Evolutionary conservation across 225 moss, liverwort and hornwort species (phyloP).

Genomic region (Rhytidiadelphus loreus): DNA sequence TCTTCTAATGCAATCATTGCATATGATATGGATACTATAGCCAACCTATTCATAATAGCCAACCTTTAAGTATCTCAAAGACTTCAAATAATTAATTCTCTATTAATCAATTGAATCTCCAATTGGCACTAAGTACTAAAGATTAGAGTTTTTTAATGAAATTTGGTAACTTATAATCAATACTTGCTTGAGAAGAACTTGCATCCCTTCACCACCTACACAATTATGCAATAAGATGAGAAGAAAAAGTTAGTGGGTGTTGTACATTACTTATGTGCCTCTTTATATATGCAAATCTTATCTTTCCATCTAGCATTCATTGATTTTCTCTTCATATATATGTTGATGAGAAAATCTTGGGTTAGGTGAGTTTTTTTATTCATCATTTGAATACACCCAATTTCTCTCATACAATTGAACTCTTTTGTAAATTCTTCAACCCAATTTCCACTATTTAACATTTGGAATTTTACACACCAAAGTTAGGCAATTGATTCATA

Average conservation of each 20-base stretch:
- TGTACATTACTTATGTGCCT: rapidly evolving
- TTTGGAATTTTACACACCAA: not conserved
- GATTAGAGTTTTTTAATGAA: not conserved
- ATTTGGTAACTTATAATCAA: not conserved
- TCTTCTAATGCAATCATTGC: too few relatives aligned
- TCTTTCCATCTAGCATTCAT: not conserved
- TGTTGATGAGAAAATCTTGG: rapidly evolving
- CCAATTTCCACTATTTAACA: not conserved
- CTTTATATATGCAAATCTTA: not conserved
- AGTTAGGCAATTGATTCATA: not conserved
- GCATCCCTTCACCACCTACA: not conserved
- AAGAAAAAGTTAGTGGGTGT: not conserved
- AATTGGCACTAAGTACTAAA: not conserved
- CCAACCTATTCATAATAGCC: not conserved
- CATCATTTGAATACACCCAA: not conserved
- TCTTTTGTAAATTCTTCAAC: not conserved
- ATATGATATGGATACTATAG: not conserved
- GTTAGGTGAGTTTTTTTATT: not conserved
- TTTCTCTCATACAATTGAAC: not conserved
- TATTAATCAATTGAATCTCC: not conserved
- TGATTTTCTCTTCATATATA: not conserved
- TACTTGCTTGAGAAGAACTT: too few relatives aligned
- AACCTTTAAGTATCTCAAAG: not conserved
- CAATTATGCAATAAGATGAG: not conserved
- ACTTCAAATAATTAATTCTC: not conserved